Evolutionary conservation across 2,329 filamentous ascomycete species (phyloP).

Genomic region (Arthrobotrys musiformis): DNA sequence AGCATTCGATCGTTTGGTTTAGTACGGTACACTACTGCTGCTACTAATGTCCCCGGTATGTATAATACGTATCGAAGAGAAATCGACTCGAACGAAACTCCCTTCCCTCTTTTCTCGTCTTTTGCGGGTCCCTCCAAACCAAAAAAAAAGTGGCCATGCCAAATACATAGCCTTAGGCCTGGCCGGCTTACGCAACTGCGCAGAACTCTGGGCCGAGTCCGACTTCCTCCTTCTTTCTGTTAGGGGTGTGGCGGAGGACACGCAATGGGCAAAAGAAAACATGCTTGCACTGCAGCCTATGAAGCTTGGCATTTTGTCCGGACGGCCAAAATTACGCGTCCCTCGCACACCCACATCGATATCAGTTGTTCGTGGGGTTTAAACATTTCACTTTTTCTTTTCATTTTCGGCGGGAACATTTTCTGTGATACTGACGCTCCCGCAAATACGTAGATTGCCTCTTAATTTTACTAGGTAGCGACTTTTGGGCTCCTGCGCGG

Average conservation of each 20-base stretch:
- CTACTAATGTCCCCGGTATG: background rate
- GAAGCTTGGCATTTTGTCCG: conserved; percentile 33
- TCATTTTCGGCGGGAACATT: background rate
- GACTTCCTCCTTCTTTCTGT: conserved; percentile 26
- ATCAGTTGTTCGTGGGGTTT: background rate
- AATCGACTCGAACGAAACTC: background rate
- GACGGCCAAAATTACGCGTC: conserved; percentile 55
- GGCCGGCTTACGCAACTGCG: conserved; percentile 54
- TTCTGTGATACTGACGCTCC: no score
- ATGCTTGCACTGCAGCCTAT: conserved; percentile 53
- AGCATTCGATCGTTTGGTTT: background rate
- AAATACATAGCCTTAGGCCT: conserved; percentile 27
- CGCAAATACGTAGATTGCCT: no score
- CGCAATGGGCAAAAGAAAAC: conserved; percentile 54
- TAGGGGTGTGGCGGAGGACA: conserved; percentile 55
- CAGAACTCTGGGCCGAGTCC: conserved; percentile 35
- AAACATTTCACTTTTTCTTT: no score
- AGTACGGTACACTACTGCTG: background rate
- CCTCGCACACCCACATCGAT: conserved; percentile 29
- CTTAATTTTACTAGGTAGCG: no score
- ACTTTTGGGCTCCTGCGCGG: background rate
- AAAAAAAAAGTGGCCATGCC: conserved; percentile 40
- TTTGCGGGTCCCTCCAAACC: background rate
- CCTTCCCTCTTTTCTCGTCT: background rate
- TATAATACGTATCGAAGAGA: background rate